A percentile compares a stretch with the other conserved stretches of the same genome.
Conservation (phyloP, 495 filamentous ascomycete species). For the Podospora sp. region DNA sequence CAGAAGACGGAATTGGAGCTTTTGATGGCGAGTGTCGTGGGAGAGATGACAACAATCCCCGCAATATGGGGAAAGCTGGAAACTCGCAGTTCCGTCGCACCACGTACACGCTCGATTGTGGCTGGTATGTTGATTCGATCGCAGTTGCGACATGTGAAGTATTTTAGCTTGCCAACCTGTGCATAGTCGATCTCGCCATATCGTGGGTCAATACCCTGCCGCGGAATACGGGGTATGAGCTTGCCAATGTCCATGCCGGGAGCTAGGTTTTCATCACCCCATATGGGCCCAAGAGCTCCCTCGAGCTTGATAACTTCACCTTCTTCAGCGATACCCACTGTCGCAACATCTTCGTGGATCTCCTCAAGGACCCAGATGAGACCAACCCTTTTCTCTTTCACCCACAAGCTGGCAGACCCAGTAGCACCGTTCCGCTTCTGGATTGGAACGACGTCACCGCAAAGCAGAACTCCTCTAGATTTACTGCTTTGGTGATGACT, state of each 20-base stretch:
- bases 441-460: conserved; percentile 96
- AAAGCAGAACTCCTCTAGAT: conserved; percentile 88
- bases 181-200: conserved; percentile 72
- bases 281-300: conserved; percentile 75
- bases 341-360: conserved; percentile 90
- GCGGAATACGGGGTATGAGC: conserved; percentile 80
- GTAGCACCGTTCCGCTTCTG: conserved; percentile 86
- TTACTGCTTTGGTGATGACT: conserved; percentile 65
- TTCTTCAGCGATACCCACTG: conserved; percentile 69
- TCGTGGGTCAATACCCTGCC: conserved; percentile 62
- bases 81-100: conserved; percentile 69
- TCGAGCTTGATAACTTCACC: conserved; percentile 67
- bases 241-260: conserved; percentile 70
- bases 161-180: conserved; percentile 66
- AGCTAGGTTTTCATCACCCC: conserved; percentile 69
- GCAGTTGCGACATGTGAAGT: conserved; percentile 78
- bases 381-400: conserved; percentile 92
- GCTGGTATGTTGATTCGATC: conserved; percentile 78
- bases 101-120: conserved; percentile 67
- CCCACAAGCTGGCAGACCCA: conserved; percentile 93
- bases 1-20: conserved; percentile 96
- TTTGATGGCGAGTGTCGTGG: conserved; percentile 73
- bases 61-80: conserved; percentile 97
- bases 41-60: conserved; percentile 87
- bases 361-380: conserved; percentile 98